A percentile compares a stretch with the other conserved stretches of the same genome.
Evolutionary conservation across 2,329 filamentous ascomycete genomes (phyloP).

Genomic region (Trichoderma asperellum): DNA sequence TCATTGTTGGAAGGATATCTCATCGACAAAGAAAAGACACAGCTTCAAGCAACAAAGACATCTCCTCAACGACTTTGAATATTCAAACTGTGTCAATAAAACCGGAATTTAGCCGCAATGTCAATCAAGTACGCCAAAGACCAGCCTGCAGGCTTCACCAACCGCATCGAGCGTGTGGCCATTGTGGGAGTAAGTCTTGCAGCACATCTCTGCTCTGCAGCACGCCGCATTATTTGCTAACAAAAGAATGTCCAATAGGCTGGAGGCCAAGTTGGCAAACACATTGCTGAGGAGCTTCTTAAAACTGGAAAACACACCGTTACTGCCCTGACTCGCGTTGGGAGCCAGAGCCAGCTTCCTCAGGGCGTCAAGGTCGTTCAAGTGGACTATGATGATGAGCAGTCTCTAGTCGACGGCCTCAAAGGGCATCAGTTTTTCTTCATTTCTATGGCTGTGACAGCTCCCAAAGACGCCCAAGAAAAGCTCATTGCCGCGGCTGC

Average conservation of each 20-base stretch:
- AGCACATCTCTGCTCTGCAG: background rate
- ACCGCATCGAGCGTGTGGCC: conserved; percentile 50
- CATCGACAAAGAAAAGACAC: background rate
- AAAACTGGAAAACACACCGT: conserved; percentile 55
- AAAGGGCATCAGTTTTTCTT: conserved; percentile 58
- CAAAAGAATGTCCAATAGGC: background rate
- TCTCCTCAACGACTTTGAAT: background rate
- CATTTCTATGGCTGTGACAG: conserved; percentile 51
- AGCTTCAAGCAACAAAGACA: background rate
- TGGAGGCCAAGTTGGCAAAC: conserved; percentile 46
- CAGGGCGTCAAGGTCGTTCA: conserved; percentile 46
- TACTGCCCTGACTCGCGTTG: conserved; percentile 56
- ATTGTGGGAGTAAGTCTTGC: conserved; percentile 51
- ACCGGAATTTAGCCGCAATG: conserved; percentile 29
- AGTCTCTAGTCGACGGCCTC: conserved; percentile 53
- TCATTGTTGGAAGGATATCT: background rate
- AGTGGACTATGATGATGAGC: conserved; percentile 51
- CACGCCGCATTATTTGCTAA: background rate
- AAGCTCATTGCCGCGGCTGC: conserved; percentile 55
- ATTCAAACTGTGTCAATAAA: background rate
- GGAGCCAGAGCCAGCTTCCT: conserved; percentile 49
- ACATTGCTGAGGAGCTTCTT: conserved; percentile 50
- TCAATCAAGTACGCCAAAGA: conserved; percentile 40
- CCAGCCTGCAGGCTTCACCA: conserved; percentile 45
- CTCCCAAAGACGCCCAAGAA: conserved; percentile 47